A percentile compares a stretch with the other conserved stretches of the same genome.
Evolutionary conservation across 1,284 basidiomycete species (phyloP).

Genomic region (Rhodotorula sp.): DNA sequence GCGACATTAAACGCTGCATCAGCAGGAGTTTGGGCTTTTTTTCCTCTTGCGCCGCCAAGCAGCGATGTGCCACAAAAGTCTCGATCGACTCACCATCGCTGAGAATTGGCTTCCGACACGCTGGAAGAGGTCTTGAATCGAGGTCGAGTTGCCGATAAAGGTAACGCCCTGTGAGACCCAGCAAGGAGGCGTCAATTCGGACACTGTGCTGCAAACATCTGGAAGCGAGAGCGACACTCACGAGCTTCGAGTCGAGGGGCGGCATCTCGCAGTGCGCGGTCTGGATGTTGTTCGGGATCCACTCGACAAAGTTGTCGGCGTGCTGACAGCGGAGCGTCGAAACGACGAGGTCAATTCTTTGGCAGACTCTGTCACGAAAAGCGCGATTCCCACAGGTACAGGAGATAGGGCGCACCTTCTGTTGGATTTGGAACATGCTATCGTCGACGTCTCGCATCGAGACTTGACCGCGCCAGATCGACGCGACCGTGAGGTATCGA

Average conservation of each 20-base stretch:
- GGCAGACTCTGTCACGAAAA: not conserved
- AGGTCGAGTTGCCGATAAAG: constrained; percentile 92
- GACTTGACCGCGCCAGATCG: constrained; percentile 98
- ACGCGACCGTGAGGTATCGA: constrained; percentile 77
- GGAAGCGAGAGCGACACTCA: not conserved
- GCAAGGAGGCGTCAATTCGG: constrained; percentile 44
- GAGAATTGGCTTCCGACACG: constrained; percentile 87
- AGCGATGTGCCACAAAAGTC: too few relatives aligned
- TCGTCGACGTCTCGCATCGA: constrained; percentile 99
- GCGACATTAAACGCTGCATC: too few relatives aligned
- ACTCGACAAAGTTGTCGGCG: constrained; percentile 59
- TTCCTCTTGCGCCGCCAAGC: not conserved
- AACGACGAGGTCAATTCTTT: not conserved
- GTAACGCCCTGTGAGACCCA: constrained; percentile 62
- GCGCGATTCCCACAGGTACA: constrained; percentile 48
- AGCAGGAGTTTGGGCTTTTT: too few relatives aligned
- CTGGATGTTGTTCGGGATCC: constrained; percentile 94
- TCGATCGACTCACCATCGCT: constrained; percentile 55
- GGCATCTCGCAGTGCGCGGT: constrained; percentile 49
- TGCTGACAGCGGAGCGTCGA: constrained; percentile 57
- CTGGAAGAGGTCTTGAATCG: constrained; percentile 97
- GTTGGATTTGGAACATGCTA: constrained; percentile 78
- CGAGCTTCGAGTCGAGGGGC: constrained; percentile 64
- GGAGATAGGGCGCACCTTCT: not conserved
- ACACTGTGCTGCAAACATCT: too few relatives aligned